Base-by-base conservation (phyloP, 2,329 filamentous ascomycete genomes). In the Ophiostoma ips region DNA sequence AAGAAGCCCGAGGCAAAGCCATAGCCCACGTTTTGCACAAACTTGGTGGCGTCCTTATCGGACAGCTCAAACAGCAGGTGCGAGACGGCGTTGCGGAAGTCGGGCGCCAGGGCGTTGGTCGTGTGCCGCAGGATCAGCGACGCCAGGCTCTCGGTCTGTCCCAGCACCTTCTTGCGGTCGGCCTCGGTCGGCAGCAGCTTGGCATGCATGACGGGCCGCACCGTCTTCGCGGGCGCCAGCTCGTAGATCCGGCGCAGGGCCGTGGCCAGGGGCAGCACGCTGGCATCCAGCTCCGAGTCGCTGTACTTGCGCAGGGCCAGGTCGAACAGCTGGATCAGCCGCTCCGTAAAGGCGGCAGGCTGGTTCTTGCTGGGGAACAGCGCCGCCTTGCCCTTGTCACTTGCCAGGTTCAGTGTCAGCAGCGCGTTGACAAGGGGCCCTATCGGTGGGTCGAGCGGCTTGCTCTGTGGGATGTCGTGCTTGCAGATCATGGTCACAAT, bases 21-120 rank as follows among this genome's bases (percentile, higher is more conserved):
- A 61, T 95, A 98, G 0, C 92, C 92, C 12, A 98, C 86, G 57
- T 95, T 95, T 48, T 85, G 75, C 1, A 96, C 84, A 60, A 95
- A 92, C 30, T 73, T 83, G 15, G 75, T 76, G 0, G 89, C 77
- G 58, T 95, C 81, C 58, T 81, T 84, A 55, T 83, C 83, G 0
- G 88, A 95, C 28, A 96, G 72, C 56, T 94, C 84, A 62, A 94
- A 98, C 54, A 95, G 76, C 21, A 98, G 71, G 30, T 82, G 74
- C 0, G 84, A 85, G 48, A 94, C 83, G 16, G 78, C 77, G 44
- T 84, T 79, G 16, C 87, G 79, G 3, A 95, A 69, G 36, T 81
- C 79, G 0, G 86, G 79, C 0, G 84, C 76, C 40, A 79, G 65
- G 0, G 88, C 76, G 13, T 84, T 86, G 5, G 81, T 86, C 2